Conservation (phyloP, 345 rosid species). For the Corymbia maculata region DNA sequence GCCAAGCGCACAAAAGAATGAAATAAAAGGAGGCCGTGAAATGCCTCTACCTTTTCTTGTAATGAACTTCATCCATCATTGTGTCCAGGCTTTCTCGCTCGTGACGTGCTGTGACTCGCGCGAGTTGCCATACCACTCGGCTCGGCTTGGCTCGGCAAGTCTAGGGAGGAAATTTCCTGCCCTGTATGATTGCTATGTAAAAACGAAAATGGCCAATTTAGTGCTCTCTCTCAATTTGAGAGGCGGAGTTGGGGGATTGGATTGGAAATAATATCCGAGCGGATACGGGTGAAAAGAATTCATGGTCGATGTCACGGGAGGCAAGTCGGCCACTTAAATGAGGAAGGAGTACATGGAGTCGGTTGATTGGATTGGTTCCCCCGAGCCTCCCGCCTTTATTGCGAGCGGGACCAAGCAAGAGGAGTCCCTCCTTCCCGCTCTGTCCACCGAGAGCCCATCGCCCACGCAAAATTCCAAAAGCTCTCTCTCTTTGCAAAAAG, state of each 20-base stretch:
- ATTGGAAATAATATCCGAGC: background rate
- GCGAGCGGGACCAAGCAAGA: background rate
- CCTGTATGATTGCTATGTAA: background rate
- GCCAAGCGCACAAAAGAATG: background rate
- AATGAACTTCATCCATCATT: background rate
- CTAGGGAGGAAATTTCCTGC: background rate
- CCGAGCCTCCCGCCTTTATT: slow-evolving; percentile 1
- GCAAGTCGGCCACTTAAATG: background rate
- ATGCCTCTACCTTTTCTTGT: background rate
- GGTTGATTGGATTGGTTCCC: background rate
- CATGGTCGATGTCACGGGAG: background rate
- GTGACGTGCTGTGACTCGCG: background rate
- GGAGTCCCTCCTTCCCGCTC: background rate
- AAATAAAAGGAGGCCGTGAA: background rate
- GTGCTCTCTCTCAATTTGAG: background rate
- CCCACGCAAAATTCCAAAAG: background rate
- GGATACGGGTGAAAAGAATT: background rate
- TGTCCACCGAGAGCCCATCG: background rate
- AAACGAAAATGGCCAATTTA: background rate
- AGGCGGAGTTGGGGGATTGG: background rate
- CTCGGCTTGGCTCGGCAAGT: background rate
- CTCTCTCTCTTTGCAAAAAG: slow-evolving; percentile 4
- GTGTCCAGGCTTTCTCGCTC: background rate
- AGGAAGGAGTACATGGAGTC: background rate
- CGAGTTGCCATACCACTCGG: background rate